Conservation (phyloP, 2,329 filamentous ascomycete genomes). For the Myotisia sp. region DNA sequence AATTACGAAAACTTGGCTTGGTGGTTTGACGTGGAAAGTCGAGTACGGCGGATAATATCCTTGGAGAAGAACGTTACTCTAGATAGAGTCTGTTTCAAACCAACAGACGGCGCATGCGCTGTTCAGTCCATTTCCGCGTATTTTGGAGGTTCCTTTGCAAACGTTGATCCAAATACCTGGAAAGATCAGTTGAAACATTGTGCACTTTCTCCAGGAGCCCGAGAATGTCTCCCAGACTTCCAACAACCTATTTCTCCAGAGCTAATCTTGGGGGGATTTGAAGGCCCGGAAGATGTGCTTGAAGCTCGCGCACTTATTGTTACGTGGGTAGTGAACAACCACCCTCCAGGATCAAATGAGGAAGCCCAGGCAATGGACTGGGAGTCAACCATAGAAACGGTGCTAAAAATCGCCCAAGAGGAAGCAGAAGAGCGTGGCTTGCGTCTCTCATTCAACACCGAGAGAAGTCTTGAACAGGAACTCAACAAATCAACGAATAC, state of each 20-base stretch:
- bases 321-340: slow-evolving; percentile 91
- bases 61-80: slow-evolving; percentile 53
- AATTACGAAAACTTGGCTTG: slow-evolving; percentile 78
- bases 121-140: slow-evolving; percentile 88
- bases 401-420: slow-evolving; percentile 60
- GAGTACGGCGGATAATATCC: slow-evolving; percentile 59
- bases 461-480: slow-evolving; percentile 88
- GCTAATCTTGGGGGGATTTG: slow-evolving; percentile 73
- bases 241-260: slow-evolving; percentile 75
- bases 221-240: slow-evolving; percentile 70
- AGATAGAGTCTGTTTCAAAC: slow-evolving; percentile 85
- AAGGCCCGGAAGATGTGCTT: slow-evolving; percentile 47
- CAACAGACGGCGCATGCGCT: slow-evolving; percentile 75
- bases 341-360: slow-evolving; percentile 55
- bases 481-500: slow-evolving; percentile 97
- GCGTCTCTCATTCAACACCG: slow-evolving; percentile 83
- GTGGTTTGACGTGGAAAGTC: slow-evolving; percentile 85
- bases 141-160: slow-evolving; percentile 53
- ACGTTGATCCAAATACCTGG: slow-evolving; percentile 56
- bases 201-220: slow-evolving; percentile 56
- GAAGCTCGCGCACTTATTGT: slow-evolving; percentile 69
- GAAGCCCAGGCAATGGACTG: slow-evolving; percentile 71
- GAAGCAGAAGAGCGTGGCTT: slow-evolving; percentile 68
- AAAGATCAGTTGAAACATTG: slow-evolving; percentile 57
- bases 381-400: slow-evolving; percentile 63